Evolutionary conservation across 2,329 filamentous ascomycete genomes (phyloP).

Genomic region (Pseudocercospora musae): DNA sequence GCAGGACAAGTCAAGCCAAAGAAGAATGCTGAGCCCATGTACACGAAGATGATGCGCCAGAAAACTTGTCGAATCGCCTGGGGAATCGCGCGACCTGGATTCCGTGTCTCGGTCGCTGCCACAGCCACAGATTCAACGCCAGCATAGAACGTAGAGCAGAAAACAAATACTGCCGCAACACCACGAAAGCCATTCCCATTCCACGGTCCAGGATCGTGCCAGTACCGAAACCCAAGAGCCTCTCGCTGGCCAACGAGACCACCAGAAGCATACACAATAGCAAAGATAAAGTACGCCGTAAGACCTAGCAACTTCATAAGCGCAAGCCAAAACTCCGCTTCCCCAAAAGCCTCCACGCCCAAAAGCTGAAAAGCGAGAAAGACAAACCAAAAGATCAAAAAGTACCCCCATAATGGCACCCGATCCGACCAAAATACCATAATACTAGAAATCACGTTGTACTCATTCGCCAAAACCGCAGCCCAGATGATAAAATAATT

Average conservation of each 20-base stretch:
- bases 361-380: constrained; percentile 41
- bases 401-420: constrained; percentile 41
- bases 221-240: constrained; percentile 35
- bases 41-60: constrained; percentile 49
- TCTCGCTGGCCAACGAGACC: constrained; percentile 31
- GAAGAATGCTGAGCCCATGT: constrained; percentile 70
- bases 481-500: constrained; percentile 70
- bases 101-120: constrained; percentile 51
- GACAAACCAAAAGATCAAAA: constrained; percentile 42
- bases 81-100: constrained; percentile 46
- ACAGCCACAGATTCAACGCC: constrained; percentile 53
- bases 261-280: constrained; percentile 38
- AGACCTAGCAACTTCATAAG: constrained; percentile 40
- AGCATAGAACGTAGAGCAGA: constrained; percentile 47
- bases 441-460: constrained; percentile 66
- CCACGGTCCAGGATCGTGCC: constrained; percentile 40
- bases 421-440: constrained; percentile 62
- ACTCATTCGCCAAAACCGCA: constrained; percentile 65
- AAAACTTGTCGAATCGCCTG: constrained; percentile 35
- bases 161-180: constrained; percentile 44
- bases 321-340: constrained; percentile 47
- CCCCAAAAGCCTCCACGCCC: constrained; percentile 42
- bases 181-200: constrained; percentile 40
- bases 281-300: constrained; percentile 41
- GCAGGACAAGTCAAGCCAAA: constrained; percentile 71